Conservation (phyloP, 2,329 filamentous ascomycete genomes). For the Cryphonectria naterciae region DNA sequence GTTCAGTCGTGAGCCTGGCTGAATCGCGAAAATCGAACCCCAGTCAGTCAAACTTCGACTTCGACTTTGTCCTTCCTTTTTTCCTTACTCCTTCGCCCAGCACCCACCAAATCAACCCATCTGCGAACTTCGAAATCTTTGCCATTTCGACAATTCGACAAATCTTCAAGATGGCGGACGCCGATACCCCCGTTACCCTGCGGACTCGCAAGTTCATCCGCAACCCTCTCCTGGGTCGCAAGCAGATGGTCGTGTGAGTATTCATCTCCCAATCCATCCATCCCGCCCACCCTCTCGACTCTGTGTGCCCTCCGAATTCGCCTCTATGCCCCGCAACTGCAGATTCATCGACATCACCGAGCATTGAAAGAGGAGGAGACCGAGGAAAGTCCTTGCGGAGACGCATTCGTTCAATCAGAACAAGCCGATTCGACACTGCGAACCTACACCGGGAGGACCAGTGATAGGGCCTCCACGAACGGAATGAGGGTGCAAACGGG, state of each 20-base stretch:
- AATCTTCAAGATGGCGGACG: constrained; percentile 74
- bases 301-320: constrained; percentile 22
- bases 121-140: constrained; percentile 30
- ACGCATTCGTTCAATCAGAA: background rate
- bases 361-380: background rate
- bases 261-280: constrained; percentile 14
- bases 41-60: constrained; percentile 15
- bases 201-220: constrained; percentile 99
- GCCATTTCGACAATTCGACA: constrained; percentile 54
- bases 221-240: constrained; percentile 97
- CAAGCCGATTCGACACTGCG: background rate
- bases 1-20: constrained; percentile 10
- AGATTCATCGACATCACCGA: background rate
- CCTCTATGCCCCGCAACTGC: background rate
- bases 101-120: background rate
- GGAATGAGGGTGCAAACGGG: background rate
- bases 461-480: background rate
- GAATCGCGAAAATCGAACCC: constrained; percentile 17
- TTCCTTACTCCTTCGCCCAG: constrained; percentile 10
- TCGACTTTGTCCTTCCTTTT: constrained; percentile 4
- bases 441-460: background rate
- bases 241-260: constrained; percentile 99
- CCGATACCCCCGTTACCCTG: constrained; percentile 76
- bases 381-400: background rate
- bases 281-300: constrained; percentile 23